Evolutionary conservation across 441 rosid genomes (phyloP).

Genomic region (Populus hybrid): DNA sequence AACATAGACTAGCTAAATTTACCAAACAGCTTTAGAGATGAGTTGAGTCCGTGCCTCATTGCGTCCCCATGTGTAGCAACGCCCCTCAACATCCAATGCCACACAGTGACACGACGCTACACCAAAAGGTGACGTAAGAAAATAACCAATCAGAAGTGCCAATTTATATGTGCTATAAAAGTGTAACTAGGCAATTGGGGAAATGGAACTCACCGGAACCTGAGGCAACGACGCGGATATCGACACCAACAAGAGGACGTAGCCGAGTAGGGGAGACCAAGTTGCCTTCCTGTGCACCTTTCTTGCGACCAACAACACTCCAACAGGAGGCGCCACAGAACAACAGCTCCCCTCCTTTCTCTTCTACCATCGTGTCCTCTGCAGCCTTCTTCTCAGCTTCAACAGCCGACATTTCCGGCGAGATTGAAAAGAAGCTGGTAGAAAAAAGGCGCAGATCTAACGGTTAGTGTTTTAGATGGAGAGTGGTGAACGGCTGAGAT

Average conservation of each 20-base stretch:
- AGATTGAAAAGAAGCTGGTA: background rate
- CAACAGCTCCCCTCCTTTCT: slow-evolving; percentile 83
- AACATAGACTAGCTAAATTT: slow-evolving; percentile 4
- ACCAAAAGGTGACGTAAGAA: slow-evolving; percentile 6
- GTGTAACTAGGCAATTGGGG: background rate
- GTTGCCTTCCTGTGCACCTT: slow-evolving; percentile 66
- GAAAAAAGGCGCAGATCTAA: slow-evolving; percentile 38
- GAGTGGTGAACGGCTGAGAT: slow-evolving; percentile 21
- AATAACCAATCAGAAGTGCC: background rate
- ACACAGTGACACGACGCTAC: slow-evolving; percentile 95
- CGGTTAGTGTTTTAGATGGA: slow-evolving; percentile 44
- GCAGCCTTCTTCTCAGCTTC: slow-evolving; percentile 48
- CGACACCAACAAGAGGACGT: slow-evolving; percentile 78
- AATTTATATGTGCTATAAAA: background rate
- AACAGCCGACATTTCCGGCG: slow-evolving; percentile 49
- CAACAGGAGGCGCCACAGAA: slow-evolving; percentile 89
- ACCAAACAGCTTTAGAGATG: background rate
- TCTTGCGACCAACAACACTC: slow-evolving; percentile 68
- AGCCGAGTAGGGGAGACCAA: slow-evolving; percentile 86
- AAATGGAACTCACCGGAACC: slow-evolving; percentile 66
- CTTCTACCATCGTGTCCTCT: slow-evolving; percentile 57
- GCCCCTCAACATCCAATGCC: slow-evolving; percentile 91
- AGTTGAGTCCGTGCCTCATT: slow-evolving; percentile 63
- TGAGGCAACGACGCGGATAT: slow-evolving; percentile 77
- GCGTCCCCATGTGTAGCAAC: slow-evolving; percentile 98